Conservation (phyloP, 31 red algal species). For the Asparagopsis taxiformis region DNA sequence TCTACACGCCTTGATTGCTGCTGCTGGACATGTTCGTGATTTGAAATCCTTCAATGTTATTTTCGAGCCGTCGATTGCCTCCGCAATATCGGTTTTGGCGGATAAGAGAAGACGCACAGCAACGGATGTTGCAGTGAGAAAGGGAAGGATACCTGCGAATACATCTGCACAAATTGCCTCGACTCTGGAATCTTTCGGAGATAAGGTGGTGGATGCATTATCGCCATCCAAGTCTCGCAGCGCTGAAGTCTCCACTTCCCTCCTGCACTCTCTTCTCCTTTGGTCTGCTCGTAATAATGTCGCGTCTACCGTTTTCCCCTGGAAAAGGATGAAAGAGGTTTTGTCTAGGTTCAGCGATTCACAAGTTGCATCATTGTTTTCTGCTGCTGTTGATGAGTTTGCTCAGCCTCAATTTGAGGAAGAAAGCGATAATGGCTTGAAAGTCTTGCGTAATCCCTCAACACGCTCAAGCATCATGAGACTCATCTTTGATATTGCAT, state of each 20-base stretch:
- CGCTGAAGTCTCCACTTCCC: too few relatives aligned
- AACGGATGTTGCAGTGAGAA: background rate
- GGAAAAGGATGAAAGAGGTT: background rate
- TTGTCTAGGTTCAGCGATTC: background rate
- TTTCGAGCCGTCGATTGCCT: background rate
- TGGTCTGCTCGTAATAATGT: too few relatives aligned
- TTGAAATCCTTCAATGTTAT: constrained; percentile 2
- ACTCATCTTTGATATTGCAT: too few relatives aligned
- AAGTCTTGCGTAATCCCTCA: background rate
- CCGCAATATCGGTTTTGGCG: background rate
- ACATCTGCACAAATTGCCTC: too few relatives aligned
- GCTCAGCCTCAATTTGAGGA: background rate
- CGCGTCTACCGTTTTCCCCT: background rate
- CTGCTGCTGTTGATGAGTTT: background rate
- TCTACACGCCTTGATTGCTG: background rate
- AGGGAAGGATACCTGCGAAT: background rate
- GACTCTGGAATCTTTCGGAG: too few relatives aligned
- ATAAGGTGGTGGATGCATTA: too few relatives aligned
- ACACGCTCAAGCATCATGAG: background rate
- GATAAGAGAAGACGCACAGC: background rate
- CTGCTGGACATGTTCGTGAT: background rate
- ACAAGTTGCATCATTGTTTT: background rate
- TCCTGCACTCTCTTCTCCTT: too few relatives aligned
- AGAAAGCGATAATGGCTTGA: background rate
- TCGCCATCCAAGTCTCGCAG: too few relatives aligned